Evolutionary conservation across 345 rosid species (phyloP).

Genomic region (Physaria fendleri): DNA sequence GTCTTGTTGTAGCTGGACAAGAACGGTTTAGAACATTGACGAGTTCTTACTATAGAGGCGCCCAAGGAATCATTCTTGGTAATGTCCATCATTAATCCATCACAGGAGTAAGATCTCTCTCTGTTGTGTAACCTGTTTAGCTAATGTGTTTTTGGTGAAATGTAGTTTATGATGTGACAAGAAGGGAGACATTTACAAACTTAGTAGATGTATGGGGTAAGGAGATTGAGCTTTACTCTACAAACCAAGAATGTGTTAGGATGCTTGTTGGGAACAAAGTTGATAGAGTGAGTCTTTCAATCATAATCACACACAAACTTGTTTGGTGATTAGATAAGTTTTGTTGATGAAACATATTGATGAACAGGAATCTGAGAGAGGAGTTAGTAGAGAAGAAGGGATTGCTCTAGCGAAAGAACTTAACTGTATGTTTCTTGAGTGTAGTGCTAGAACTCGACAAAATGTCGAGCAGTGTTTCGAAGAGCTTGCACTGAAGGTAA

Average conservation of each 20-base stretch:
- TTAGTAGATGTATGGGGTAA: constrained; percentile 89
- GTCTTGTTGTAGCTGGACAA: constrained; percentile 74
- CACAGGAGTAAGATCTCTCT: not conserved
- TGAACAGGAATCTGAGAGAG: constrained; percentile 81
- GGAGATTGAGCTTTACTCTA: constrained; percentile 78
- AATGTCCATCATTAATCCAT: constrained; percentile 22
- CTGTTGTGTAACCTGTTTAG: not conserved
- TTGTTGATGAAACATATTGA: constrained; percentile 11
- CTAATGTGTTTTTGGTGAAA: constrained; percentile 6
- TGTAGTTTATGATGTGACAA: constrained; percentile 86
- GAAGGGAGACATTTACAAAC: constrained; percentile 83
- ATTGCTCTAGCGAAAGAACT: constrained; percentile 64
- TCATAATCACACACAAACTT: not conserved
- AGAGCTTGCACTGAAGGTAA: constrained; percentile 84
- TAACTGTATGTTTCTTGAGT: constrained; percentile 70
- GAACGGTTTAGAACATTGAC: constrained; percentile 91
- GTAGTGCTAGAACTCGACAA: constrained; percentile 86
- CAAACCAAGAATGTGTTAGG: constrained; percentile 77
- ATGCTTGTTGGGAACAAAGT: constrained; percentile 97
- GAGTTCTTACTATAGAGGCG: constrained; percentile 90
- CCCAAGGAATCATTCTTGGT: constrained; percentile 94
- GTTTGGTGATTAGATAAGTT: not conserved
- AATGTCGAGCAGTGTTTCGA: constrained; percentile 89
- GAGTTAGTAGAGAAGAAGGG: constrained; percentile 85
- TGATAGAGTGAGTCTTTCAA: constrained; percentile 57